A percentile compares a stretch with the other conserved stretches of the same genome.
phyloP scores from a whole-genome alignment of 1,284 basidiomycete genomes.

The Porogramme epimiltina region DNA sequence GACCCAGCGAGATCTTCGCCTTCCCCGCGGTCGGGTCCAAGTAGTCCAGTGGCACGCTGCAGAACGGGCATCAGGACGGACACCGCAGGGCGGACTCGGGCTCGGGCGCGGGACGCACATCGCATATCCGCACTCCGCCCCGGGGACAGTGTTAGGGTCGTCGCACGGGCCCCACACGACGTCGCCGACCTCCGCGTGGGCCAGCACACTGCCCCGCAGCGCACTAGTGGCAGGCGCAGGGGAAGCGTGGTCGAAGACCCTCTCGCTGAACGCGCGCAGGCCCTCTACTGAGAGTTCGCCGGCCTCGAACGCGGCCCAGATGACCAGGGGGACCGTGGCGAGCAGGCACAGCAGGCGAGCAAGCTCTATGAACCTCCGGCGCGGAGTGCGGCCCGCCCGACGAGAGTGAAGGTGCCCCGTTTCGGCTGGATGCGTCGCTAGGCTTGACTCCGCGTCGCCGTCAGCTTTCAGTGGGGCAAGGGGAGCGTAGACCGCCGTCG shows the following conservation, averaged over 20 bases:
- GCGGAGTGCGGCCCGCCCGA: too few species aligned
- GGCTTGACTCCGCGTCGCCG: too few species aligned
- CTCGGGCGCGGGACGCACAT: conserved; percentile 16
- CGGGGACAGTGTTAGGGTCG: conserved; percentile 4
- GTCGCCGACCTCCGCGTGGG: conserved; percentile 3
- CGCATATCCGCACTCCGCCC: conserved; percentile 25
- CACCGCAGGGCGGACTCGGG: background rate
- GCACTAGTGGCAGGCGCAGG: background rate
- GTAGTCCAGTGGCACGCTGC: conserved; percentile 30
- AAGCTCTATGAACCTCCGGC: too few species aligned
- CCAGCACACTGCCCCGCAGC: background rate
- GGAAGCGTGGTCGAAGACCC: background rate
- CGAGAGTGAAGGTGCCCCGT: too few species aligned
- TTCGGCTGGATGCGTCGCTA: too few species aligned
- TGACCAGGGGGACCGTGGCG: background rate
- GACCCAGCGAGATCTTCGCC: conserved; percentile 25
- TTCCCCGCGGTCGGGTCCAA: conserved; percentile 23
- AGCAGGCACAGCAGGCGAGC: background rate
- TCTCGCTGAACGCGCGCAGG: background rate
- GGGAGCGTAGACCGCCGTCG: too few species aligned
- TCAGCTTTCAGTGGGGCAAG: too few species aligned
- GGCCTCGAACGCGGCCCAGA: background rate
- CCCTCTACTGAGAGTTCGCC: background rate
- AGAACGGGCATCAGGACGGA: background rate
- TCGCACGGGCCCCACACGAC: conserved; percentile 15